phyloP scores from a whole-genome alignment of 2,329 filamentous ascomycete species.

The Exophiala xenobiotica region DNA sequence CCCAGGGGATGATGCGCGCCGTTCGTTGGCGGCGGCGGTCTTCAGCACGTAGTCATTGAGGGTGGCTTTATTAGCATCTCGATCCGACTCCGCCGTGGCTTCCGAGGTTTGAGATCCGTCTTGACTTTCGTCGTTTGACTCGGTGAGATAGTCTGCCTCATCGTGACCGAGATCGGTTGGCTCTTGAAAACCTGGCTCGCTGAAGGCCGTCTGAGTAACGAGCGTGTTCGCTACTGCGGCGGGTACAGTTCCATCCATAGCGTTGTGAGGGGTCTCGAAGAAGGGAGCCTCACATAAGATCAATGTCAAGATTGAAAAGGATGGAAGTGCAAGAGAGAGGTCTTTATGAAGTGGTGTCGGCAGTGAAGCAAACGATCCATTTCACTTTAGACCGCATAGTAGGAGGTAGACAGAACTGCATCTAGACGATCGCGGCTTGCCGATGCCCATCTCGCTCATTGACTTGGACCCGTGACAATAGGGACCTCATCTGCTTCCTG shows the following conservation, averaged over 20 bases:
- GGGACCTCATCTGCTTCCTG: no score
- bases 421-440: no score
- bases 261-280: no score
- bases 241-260: no score
- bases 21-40: conserved; percentile 1
- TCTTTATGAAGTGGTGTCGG: not conserved
- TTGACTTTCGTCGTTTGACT: conserved; percentile 11
- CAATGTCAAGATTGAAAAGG: no score
- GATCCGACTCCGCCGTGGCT: not conserved
- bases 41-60: conserved; percentile 19
- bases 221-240: no score
- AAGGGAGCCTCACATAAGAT: no score
- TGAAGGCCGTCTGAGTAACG: no score
- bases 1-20: conserved; percentile 2
- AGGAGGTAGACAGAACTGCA: no score
- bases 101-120: not conserved
- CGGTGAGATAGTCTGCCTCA: conserved; percentile 8
- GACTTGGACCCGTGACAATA: no score
- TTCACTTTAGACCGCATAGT: not conserved
- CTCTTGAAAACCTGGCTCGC: not conserved
- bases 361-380: conserved; percentile 2
- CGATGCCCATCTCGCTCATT: no score
- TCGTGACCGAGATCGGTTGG: conserved; percentile 1
- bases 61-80: conserved; percentile 17
- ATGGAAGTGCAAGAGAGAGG: not conserved